phyloP scores from a whole-genome alignment of 2,329 filamentous ascomycete species.

The Purpureocillium takamizusanense region DNA sequence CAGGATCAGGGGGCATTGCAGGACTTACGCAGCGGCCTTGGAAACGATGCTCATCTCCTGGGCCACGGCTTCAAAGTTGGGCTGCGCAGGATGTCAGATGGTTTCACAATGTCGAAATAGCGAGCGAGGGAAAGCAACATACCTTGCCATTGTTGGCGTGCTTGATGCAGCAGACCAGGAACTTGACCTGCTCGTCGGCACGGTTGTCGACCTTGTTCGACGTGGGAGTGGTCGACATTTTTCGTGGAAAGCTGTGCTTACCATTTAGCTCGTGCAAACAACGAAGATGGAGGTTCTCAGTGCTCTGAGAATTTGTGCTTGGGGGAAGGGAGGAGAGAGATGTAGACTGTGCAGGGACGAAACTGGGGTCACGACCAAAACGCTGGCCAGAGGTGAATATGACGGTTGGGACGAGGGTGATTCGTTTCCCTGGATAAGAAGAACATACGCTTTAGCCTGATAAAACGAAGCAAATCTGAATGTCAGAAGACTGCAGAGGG shows the following conservation, averaged over 20 bases:
- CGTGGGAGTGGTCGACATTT: neutral
- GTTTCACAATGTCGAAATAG: neutral
- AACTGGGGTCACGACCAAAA: neutral
- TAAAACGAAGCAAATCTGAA: too few species aligned
- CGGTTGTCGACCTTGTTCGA: slow-evolving; percentile 40
- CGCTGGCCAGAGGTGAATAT: too few species aligned
- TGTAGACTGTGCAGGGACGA: neutral
- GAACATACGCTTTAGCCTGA: too few species aligned
- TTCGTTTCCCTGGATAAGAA: too few species aligned
- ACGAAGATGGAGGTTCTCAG: neutral
- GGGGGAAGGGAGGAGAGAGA: neutral
- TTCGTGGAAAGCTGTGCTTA: neutral
- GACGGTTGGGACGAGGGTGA: too few species aligned
- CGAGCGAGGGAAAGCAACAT: slow-evolving; percentile 15
- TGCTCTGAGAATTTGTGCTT: neutral
- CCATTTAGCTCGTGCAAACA: too few species aligned
- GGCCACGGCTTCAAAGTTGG: slow-evolving; percentile 58
- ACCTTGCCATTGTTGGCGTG: slow-evolving; percentile 53
- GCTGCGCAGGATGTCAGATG: slow-evolving; percentile 27
- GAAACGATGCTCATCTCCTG: slow-evolving; percentile 51
- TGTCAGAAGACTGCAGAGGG: too few species aligned
- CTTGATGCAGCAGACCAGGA: slow-evolving; percentile 58
- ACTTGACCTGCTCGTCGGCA: slow-evolving; percentile 43
- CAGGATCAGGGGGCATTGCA: neutral
- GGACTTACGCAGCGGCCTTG: slow-evolving; percentile 62